A percentile compares a stretch with the other conserved stretches of the same genome.
These are phyloP conservation scores for Hypoxylon sp. DNA, from an alignment of 2,329 filamentous ascomycete genomes.

Conservation along the genomic window DNA sequence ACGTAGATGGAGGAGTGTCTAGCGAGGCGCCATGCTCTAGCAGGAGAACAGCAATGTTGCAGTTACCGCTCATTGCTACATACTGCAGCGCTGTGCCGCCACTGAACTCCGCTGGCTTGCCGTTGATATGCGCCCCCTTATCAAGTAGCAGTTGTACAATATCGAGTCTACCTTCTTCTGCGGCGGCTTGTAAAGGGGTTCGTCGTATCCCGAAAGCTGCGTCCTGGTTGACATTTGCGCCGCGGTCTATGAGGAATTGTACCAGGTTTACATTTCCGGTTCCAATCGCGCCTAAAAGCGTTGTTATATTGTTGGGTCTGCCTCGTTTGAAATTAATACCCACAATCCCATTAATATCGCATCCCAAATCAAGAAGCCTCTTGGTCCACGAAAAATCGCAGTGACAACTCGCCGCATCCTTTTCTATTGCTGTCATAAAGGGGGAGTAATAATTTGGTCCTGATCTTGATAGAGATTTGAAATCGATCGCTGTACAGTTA, in stretches of 20 bases:
- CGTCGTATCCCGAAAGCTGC: conserved; percentile 18
- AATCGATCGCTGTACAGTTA: conserved; percentile 10
- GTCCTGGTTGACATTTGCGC: conserved; percentile 40
- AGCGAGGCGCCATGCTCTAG: conserved; percentile 30
- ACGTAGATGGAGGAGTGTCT: conserved; percentile 18
- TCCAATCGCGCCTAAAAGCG: conserved; percentile 30
- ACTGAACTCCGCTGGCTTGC: conserved; percentile 2
- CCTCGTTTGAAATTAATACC: no score
- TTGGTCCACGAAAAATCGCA: conserved; percentile 10
- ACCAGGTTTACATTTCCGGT: conserved; percentile 41
- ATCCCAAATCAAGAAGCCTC: conserved; percentile 29
- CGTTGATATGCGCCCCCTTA: conserved; percentile 40
- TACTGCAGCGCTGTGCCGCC: conserved; percentile 46
- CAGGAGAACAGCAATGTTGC: conserved; percentile 36
- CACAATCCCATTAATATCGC: conserved; percentile 24
- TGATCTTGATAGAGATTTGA: no score
- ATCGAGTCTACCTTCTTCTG: conserved; percentile 33
- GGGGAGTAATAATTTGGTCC: no score
- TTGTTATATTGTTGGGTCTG: no score
- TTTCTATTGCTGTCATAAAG: conserved; percentile 18
- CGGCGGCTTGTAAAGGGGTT: conserved; percentile 47
- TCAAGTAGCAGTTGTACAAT: conserved; percentile 43
- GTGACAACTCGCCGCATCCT: not conserved
- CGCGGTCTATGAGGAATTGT: conserved; percentile 32
- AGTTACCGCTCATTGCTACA: conserved; percentile 44